phyloP scores from a whole-genome alignment of 768 basidiomycete genomes.

The Rhodotorula babjevae region DNA sequence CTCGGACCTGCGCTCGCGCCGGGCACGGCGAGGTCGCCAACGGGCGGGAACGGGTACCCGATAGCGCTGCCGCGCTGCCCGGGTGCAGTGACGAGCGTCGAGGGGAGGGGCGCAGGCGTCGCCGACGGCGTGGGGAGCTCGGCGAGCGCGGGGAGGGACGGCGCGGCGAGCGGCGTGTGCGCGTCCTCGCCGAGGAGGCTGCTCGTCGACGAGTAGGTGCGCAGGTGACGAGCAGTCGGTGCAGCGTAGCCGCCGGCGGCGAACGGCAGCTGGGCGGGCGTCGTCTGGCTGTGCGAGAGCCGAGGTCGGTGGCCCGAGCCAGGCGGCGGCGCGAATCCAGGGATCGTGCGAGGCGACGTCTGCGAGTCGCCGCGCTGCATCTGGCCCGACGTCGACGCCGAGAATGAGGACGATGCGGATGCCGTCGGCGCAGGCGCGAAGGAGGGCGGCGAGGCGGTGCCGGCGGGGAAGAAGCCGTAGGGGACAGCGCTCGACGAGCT shows the following conservation, averaged over 20 bases:
- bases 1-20: too few relatives aligned
- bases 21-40: slow-evolving; percentile 12
- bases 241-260: not conserved
- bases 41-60: slow-evolving; percentile 30
- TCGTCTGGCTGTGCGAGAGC: slow-evolving; percentile 9
- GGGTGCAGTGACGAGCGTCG: not conserved
- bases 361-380: slow-evolving; percentile 1
- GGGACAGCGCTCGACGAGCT: not conserved
- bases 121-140: not conserved
- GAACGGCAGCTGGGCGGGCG: not conserved
- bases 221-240: not conserved
- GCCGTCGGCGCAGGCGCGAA: not conserved
- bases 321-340: not conserved
- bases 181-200: not conserved
- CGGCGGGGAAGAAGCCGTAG: not conserved
- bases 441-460: not conserved
- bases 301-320: slow-evolving; percentile 1
- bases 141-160: not conserved
- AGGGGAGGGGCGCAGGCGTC: not conserved
- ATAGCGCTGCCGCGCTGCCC: not conserved
- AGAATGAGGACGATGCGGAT: not conserved
- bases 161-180: slow-evolving; percentile 1
- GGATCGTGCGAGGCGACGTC: not conserved
- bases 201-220: not conserved
- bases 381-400: not conserved